Conservation (phyloP, 2,329 filamentous ascomycete genomes). For the Neonectria sp. region DNA sequence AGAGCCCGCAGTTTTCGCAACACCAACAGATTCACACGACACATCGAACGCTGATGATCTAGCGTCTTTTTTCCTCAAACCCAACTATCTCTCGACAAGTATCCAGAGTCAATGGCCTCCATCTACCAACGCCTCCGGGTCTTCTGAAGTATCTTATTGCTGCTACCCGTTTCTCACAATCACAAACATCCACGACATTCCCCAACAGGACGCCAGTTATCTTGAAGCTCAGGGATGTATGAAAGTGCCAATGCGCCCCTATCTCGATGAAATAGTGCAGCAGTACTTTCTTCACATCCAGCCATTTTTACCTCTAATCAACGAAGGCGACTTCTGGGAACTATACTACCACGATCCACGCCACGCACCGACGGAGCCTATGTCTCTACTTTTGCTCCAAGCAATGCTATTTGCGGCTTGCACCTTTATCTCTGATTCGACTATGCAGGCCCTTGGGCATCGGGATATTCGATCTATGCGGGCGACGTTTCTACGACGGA, state of each 20-base stretch:
- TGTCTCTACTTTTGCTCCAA: slow-evolving; percentile 11
- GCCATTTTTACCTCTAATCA: slow-evolving; percentile 58
- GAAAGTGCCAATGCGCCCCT: slow-evolving; percentile 56
- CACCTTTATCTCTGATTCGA: slow-evolving; percentile 7
- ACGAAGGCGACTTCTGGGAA: slow-evolving; percentile 56
- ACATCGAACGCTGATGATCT: not conserved
- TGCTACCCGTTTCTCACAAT: slow-evolving; percentile 60
- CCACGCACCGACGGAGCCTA: not conserved
- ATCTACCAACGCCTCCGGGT: not conserved
- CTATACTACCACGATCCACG: not conserved
- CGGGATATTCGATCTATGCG: slow-evolving; percentile 6
- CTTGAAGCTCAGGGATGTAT: slow-evolving; percentile 62
- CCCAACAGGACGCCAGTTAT: slow-evolving; percentile 62
- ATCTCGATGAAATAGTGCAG: slow-evolving; percentile 63
- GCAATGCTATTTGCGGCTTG: slow-evolving; percentile 16
- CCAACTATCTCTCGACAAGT: not conserved
- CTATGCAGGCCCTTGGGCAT: slow-evolving; percentile 1
- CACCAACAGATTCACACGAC: not conserved
- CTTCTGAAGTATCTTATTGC: slow-evolving; percentile 56
- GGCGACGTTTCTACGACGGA: slow-evolving; percentile 4
- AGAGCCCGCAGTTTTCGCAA: not conserved
- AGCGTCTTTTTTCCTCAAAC: not conserved
- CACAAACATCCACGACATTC: slow-evolving; percentile 51
- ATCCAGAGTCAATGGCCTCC: not conserved
- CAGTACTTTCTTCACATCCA: slow-evolving; percentile 63